Evolutionary conservation across 2,329 filamentous ascomycete species (phyloP).

Genomic region (Colletotrichum nymphaeae): DNA sequence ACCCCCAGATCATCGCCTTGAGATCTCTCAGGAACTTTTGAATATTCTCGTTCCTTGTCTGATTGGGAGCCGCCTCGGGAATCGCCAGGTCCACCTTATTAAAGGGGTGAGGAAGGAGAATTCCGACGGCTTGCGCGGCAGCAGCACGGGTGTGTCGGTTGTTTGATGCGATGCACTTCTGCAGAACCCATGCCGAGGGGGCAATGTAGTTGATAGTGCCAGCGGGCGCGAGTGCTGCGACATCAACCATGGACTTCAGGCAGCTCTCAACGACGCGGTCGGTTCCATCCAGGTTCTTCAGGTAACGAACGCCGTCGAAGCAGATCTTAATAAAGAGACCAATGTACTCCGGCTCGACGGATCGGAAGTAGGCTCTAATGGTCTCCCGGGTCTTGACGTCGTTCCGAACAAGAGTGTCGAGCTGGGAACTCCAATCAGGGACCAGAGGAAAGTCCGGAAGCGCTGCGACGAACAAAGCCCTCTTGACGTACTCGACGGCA

Average conservation of each 20-base stretch:
- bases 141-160: conserved; percentile 74
- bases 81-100: conserved; percentile 49
- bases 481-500: conserved; percentile 75
- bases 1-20: conserved; percentile 55
- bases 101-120: conserved; percentile 75
- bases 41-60: conserved; percentile 26
- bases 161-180: conserved; percentile 74
- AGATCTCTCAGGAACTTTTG: conserved; percentile 41
- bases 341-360: conserved; percentile 51
- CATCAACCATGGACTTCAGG: conserved; percentile 63
- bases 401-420: conserved; percentile 78
- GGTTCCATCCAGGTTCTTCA: conserved; percentile 45
- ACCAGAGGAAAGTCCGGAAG: conserved; percentile 69
- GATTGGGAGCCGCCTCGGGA: conserved; percentile 45
- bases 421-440: conserved; percentile 84
- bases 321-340: conserved; percentile 62
- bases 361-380: conserved; percentile 65
- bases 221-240: conserved; percentile 64
- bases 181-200: conserved; percentile 61
- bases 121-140: conserved; percentile 78
- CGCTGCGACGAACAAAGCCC: conserved; percentile 63
- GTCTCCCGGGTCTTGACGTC: conserved; percentile 73
- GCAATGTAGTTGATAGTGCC: conserved; percentile 62
- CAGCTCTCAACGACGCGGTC: conserved; percentile 58
- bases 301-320: conserved; percentile 64